These are phyloP conservation scores for Porcisia deanei DNA, from an alignment of 208 protist species.

Conservation along the genomic window DNA sequence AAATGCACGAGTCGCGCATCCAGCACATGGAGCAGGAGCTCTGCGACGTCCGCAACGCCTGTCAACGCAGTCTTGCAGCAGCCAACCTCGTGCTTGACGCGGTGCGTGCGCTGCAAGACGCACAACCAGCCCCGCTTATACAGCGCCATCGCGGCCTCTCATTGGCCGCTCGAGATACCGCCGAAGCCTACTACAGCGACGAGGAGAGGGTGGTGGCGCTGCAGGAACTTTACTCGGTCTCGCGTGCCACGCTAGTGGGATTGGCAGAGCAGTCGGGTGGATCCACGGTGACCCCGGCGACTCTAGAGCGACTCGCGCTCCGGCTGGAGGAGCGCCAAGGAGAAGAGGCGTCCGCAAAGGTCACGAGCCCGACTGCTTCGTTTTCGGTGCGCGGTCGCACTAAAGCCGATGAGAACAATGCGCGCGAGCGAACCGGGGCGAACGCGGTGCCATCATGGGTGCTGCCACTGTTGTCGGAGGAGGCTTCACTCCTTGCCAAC, in stretches of 20 bases:
- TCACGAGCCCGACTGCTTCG: not conserved
- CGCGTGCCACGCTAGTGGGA: constrained; percentile 17
- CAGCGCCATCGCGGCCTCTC: constrained; percentile 55
- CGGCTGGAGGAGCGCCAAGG: constrained; percentile 6
- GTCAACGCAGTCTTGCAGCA: constrained; percentile 61
- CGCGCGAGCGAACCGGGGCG: not conserved
- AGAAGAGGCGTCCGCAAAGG: not conserved
- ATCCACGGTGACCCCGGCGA: not conserved
- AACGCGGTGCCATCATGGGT: constrained; percentile 12
- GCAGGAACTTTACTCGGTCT: constrained; percentile 19
- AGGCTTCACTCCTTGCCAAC: constrained; percentile 45
- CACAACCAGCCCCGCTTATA: constrained; percentile 38
- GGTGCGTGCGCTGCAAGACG: constrained; percentile 49
- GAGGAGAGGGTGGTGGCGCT: constrained; percentile 29
- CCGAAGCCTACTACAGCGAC: constrained; percentile 31
- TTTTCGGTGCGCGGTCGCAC: not conserved
- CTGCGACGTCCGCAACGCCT: constrained; percentile 38
- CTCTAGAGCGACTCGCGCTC: constrained; percentile 4
- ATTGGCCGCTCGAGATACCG: constrained; percentile 60
- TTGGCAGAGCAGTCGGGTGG: constrained; percentile 4
- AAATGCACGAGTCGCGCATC: constrained; percentile 17
- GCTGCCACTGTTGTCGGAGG: constrained; percentile 29
- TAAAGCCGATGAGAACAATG: constrained; percentile 4
- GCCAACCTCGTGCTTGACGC: constrained; percentile 68
- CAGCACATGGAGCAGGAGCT: constrained; percentile 33